A percentile compares a stretch with the other conserved stretches of the same genome.
These are phyloP conservation scores for Leucocoprinus birnbaumii DNA, from an alignment of 768 basidiomycete species.

Conservation along the genomic window DNA sequence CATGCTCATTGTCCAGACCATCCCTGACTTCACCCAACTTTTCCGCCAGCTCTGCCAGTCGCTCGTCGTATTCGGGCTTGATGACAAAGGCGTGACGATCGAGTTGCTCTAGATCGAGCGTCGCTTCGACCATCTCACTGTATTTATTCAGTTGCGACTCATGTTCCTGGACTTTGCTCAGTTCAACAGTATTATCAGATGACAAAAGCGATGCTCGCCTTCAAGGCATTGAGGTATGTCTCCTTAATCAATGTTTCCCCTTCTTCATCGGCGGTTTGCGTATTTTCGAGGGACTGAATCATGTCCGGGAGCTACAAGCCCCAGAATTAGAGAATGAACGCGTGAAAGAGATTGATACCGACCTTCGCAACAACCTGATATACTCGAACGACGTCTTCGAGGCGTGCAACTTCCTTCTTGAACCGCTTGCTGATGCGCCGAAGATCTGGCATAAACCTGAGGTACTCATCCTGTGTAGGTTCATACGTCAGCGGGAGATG, in stretches of 20 bases:
- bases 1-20: slow-evolving; percentile 81
- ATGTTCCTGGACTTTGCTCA: slow-evolving; percentile 50
- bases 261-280: slow-evolving; percentile 43
- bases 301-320: slow-evolving; percentile 66
- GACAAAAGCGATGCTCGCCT: slow-evolving; percentile 34
- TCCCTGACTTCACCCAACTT: slow-evolving; percentile 73
- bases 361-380: slow-evolving; percentile 93
- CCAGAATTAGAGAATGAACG: background rate
- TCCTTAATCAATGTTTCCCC: slow-evolving; percentile 58
- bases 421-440: slow-evolving; percentile 90
- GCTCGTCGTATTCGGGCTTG: slow-evolving; percentile 85
- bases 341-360: slow-evolving; percentile 6
- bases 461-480: slow-evolving; percentile 66
- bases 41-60: slow-evolving; percentile 64
- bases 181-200: too few relatives aligned
- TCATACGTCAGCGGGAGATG: too few relatives aligned
- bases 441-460: slow-evolving; percentile 93
- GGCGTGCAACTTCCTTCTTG: slow-evolving; percentile 74
- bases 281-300: slow-evolving; percentile 56
- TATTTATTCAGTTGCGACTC: slow-evolving; percentile 69
- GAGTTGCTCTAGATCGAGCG: slow-evolving; percentile 86
- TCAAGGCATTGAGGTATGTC: slow-evolving; percentile 58
- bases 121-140: slow-evolving; percentile 92
- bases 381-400: slow-evolving; percentile 94
- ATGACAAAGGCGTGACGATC: slow-evolving; percentile 88